Base-by-base conservation (phyloP, 108 stramenopile species). In the Pelagomonas calceolata region DNA sequence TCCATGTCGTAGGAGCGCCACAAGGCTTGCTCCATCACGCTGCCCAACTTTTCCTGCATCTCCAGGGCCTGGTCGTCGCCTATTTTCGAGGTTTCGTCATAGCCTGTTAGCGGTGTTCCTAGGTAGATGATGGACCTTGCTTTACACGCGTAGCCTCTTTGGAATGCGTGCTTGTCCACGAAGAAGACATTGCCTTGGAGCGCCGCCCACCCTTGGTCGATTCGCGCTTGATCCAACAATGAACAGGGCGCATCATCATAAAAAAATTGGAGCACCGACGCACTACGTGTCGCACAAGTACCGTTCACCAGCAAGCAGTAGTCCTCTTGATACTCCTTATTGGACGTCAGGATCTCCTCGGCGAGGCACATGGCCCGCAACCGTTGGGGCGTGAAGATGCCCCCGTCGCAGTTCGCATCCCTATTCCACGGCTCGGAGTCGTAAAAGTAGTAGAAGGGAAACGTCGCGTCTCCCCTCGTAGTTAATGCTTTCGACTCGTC, bases 71-170 rank as follows among this genome's bases (percentile, higher is more conserved):
- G 36, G 33, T 36, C 32, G 32, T 64, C 35, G 36, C 37, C 63
- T 26, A 64, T 31, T 26, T 64, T 36, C n/a, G 32, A 18, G 34
- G 65, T 1, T 26, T 36, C 37, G 16, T 46, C 64, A 34, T 65
- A 60, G 29, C 64, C 36, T 29, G 70, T 64, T 35, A 71, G 32
- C 16, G 64, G 30, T 21, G 7, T 26, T 26, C 51, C 51, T 3
- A 12, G 21, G 37, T 12, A 71, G 70, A 34, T 34, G 63, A 37
- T 71, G 63, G 9, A 65, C 70, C 63, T 34, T 36, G 70, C 64
- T 14, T 18, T 29, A 18, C 32, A 71, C 64, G 31, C 46, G 32
- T n/a, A 45, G 44, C 21, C 32, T n/a, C 43, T 34, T n/a, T 7
- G 35, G 34, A 60, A 60, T 5, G 32, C 64, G 32, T 9, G 36